These are phyloP conservation scores for Alternaria infectoria DNA, from an alignment of 2,329 filamentous ascomycete genomes.

Conservation along the genomic window DNA sequence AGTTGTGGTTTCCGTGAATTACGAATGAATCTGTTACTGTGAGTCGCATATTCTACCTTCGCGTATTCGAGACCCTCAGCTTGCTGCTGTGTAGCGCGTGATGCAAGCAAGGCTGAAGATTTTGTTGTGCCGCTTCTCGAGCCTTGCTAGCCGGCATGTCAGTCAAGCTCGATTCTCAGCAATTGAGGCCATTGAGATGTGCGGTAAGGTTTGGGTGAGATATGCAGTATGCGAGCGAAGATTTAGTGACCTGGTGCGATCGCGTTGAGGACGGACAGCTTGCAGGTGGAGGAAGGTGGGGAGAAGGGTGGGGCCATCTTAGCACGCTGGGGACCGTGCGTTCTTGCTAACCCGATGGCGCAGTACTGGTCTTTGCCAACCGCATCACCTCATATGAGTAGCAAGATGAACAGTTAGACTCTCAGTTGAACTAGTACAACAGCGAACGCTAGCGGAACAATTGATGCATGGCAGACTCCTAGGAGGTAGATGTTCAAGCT, in stretches of 20 bases:
- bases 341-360: neutral
- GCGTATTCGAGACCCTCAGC: neutral
- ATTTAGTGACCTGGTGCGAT: too few species aligned
- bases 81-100: neutral
- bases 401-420: too few species aligned
- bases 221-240: too few species aligned
- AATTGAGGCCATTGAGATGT: too few species aligned
- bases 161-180: too few species aligned
- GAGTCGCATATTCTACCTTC: neutral
- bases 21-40: too few species aligned
- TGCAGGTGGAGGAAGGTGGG: neutral
- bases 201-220: too few species aligned
- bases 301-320: neutral
- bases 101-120: neutral
- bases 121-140: neutral
- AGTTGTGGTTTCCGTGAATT: neutral
- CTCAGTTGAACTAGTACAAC: fast-evolving
- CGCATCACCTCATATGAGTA: neutral
- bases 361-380: neutral
- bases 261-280: too few species aligned
- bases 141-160: neutral
- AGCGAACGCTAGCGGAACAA: too few species aligned
- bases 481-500: neutral
- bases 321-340: neutral
- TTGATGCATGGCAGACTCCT: too few species aligned